Conservation (phyloP, 495 filamentous ascomycete species). For the Cladorrhinum samala region DNA sequence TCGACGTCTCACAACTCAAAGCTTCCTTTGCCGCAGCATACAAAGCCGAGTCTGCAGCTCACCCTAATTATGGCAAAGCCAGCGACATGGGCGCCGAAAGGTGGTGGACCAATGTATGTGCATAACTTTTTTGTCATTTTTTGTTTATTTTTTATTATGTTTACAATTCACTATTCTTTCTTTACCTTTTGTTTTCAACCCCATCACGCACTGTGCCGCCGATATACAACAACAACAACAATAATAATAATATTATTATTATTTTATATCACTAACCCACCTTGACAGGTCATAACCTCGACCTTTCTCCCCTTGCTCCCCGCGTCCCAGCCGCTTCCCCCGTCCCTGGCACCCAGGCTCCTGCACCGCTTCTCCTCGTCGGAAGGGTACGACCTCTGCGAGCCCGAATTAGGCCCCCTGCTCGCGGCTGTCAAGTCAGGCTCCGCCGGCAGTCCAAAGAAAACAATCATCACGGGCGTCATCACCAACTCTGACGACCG, state of each 20-base stretch:
- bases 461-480: constrained; percentile 52
- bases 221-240: neutral
- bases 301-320: no score
- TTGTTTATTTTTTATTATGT: no score
- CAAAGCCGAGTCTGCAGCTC: constrained; percentile 37
- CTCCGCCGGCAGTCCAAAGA: neutral
- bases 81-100: constrained; percentile 47
- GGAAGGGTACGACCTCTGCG: constrained; percentile 55
- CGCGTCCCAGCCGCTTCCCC: no score
- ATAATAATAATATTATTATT: no score
- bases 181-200: no score
- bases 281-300: no score
- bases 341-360: constrained; percentile 47
- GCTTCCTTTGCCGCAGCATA: constrained; percentile 41
- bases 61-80: constrained; percentile 66
- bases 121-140: constrained; percentile 36
- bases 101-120: constrained; percentile 64
- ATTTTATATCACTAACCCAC: no score
- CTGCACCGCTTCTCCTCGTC: constrained; percentile 55
- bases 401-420: constrained; percentile 45
- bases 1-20: constrained; percentile 29
- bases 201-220: no score
- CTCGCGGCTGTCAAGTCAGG: constrained; percentile 40
- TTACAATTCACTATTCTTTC: no score
- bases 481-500: constrained; percentile 77